Conservation (phyloP, 177 flowering plant species). For the Vitis hybrid region DNA sequence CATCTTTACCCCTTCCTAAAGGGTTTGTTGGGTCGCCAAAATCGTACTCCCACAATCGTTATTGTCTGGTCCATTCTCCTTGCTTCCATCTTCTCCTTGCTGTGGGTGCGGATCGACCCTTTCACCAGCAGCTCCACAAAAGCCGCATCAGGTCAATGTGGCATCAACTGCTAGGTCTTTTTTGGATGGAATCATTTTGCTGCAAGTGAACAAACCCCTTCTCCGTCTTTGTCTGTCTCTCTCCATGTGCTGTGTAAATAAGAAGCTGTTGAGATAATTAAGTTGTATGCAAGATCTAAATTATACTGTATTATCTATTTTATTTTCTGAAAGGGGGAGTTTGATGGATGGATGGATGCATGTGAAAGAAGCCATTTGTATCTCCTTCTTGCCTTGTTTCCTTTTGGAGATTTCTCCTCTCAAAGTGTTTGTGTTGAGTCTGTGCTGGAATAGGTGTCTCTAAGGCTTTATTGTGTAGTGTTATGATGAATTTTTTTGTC, state of each 20-base stretch:
- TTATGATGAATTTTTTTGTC: background rate
- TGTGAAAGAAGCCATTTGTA: background rate
- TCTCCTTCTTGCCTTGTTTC: background rate
- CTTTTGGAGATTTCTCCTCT: background rate
- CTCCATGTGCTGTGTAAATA: constrained; percentile 20
- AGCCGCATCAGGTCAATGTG: constrained; percentile 65
- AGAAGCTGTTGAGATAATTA: constrained; percentile 6
- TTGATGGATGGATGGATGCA: background rate
- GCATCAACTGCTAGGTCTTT: constrained; percentile 59
- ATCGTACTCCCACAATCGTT: constrained; percentile 93
- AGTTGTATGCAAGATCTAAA: background rate
- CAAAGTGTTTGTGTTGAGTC: background rate
- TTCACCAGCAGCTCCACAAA: constrained; percentile 46
- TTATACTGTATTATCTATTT: background rate
- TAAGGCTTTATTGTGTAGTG: background rate
- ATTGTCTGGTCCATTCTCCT: constrained; percentile 93
- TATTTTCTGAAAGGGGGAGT: too few relatives aligned
- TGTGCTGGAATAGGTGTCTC: background rate
- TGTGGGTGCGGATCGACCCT: constrained; percentile 92
- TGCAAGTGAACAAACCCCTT: background rate
- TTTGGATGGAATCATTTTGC: background rate
- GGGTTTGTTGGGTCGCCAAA: constrained; percentile 85
- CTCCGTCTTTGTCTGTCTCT: background rate
- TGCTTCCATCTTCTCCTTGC: constrained; percentile 89
- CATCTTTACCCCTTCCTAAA: constrained; percentile 93